Evolutionary conservation across 306 rosid species (phyloP), one percentile per base, ranked within the genome.

Genomic region (Prunus salicina): DNA sequence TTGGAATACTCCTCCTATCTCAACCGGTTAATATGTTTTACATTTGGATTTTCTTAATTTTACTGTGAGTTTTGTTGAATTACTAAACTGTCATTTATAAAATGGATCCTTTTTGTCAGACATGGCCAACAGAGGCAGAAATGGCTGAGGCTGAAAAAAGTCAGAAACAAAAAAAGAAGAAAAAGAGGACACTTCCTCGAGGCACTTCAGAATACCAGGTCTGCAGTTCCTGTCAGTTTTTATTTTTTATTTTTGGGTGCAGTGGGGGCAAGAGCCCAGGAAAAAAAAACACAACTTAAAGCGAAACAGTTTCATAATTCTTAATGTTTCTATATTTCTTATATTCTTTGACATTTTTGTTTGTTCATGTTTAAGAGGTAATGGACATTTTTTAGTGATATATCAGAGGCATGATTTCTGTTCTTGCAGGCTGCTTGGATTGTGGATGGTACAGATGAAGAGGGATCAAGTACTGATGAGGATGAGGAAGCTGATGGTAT

Each of bases 201-300:
- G 99, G 98, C 64, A 95, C 97, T 84, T 95, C 98, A 49, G 99
- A 92, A 12, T 95, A 95, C 84, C 99, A 95, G 97, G 99, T 89
- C 56, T 74, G 71, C 34, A 57, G 20, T 58, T 77, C 64, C 28
- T 58, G 14, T 68, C 71, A 46, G 15, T 80, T 45, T 67, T 52
- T 38, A 7, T 2, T 7, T 2, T 38, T 1, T 38, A n/a, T 6
- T 38, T 6, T 7, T 38, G 6, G 43, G 43, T 38, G 43, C 8
- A 38, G 43, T 38, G 43, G 43, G 43, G 43, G 9, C 0, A 2
- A 7, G 43, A 38, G 43, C 43, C 9, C 9, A 38, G 43, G 43
- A 7, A 38, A 38, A 34, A 7, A 1, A 38, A 38, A 38, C 43
- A 38, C 43, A 38, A 38, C 43, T 38, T 38, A 38, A 38, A 38